A percentile compares a stretch with the other conserved stretches of the same genome.
Evolutionary conservation across 2,329 filamentous ascomycete genomes (phyloP).

Genomic region (Blastomyces gilchristii): DNA sequence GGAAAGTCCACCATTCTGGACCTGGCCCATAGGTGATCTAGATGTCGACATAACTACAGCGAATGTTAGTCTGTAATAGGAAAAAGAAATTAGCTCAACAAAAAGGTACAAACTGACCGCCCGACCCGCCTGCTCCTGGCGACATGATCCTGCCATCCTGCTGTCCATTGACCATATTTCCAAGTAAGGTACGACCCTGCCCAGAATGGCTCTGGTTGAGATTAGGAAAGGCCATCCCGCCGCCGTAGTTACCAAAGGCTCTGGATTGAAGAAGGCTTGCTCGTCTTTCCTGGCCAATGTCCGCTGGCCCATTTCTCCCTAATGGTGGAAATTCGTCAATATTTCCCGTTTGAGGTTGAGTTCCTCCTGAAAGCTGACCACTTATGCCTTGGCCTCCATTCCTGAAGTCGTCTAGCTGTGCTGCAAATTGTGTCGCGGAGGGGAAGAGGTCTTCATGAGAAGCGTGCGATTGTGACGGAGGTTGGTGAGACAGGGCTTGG

Average conservation of each 20-base stretch:
- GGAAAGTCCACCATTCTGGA: constrained; percentile 33
- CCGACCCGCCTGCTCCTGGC: constrained; percentile 23
- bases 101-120: constrained; percentile 21
- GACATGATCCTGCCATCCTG: constrained; percentile 30
- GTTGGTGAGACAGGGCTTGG: constrained; percentile 34
- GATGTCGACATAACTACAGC: constrained; percentile 27
- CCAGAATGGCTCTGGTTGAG: constrained; percentile 32
- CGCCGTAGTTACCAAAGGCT: constrained; percentile 33
- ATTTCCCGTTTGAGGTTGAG: constrained; percentile 46
- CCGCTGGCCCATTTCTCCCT: constrained; percentile 34
- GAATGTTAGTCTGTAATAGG: constrained; percentile 14
- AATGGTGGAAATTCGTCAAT: constrained; percentile 54
- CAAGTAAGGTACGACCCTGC: constrained; percentile 25
- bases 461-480: constrained; percentile 37
- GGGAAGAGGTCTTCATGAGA: constrained; percentile 40
- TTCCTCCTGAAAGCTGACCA: constrained; percentile 40
- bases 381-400: constrained; percentile 47
- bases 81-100: not conserved
- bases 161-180: constrained; percentile 28
- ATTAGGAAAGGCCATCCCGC: constrained; percentile 34
- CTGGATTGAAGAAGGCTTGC: constrained; percentile 31
- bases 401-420: constrained; percentile 45
- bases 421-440: constrained; percentile 42
- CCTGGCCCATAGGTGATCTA: constrained; percentile 36
- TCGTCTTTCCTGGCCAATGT: constrained; percentile 13